Evolutionary conservation across 306 rosid genomes (phyloP).

Genomic region (Cucumis sativus): DNA sequence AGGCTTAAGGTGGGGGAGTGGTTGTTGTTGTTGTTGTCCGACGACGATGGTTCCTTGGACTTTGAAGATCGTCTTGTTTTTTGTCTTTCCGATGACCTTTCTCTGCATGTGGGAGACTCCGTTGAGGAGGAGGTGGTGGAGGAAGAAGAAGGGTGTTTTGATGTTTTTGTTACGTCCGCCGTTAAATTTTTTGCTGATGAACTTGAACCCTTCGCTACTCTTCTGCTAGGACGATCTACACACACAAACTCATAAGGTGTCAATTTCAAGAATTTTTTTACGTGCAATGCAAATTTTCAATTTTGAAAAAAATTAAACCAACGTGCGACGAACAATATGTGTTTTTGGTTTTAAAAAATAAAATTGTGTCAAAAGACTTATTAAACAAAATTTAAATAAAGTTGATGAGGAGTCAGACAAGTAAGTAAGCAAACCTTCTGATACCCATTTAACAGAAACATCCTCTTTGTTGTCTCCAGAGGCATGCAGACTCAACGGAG

Average conservation of each 20-base stretch:
- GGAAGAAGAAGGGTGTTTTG: background rate
- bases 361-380: no score
- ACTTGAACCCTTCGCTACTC: background rate
- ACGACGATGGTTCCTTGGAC: slow-evolving; percentile 21
- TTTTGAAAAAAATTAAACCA: no score
- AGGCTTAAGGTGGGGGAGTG: background rate
- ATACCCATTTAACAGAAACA: background rate
- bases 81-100: slow-evolving; percentile 38
- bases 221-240: background rate
- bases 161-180: slow-evolving; percentile 15
- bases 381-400: no score
- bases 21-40: no score
- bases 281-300: no score
- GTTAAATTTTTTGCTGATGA: background rate
- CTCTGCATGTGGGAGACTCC: slow-evolving; percentile 10
- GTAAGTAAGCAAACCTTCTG: slow-evolving; percentile 15
- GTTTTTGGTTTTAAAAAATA: no score
- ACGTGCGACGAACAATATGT: no score
- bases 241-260: no score
- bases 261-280: no score
- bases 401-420: no score
- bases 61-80: slow-evolving; percentile 33
- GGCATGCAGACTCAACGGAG: slow-evolving; percentile 4
- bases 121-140: background rate
- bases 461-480: background rate